phyloP scores from a whole-genome alignment of 1,284 basidiomycete genomes.

The Heterobasidion parviporum region DNA sequence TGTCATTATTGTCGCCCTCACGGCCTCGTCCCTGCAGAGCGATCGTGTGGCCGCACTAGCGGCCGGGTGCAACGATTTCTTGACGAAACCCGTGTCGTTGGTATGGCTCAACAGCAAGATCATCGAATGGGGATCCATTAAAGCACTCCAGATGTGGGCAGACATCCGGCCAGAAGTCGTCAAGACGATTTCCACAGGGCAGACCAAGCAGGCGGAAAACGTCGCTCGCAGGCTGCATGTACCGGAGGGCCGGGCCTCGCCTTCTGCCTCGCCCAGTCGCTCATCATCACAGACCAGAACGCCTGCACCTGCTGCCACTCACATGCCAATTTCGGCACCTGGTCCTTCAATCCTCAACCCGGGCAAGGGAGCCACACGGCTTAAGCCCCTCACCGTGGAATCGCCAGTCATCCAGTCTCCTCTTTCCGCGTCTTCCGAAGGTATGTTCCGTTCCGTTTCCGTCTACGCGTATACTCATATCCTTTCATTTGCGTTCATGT shows the following conservation, averaged over 20 bases:
- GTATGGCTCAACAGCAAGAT: constrained; percentile 98
- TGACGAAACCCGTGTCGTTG: constrained; percentile 94
- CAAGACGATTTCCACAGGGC: constrained; percentile 43
- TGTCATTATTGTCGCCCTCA: constrained; percentile 98
- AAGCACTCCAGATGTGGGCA: constrained; percentile 83
- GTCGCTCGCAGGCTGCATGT: constrained; percentile 65
- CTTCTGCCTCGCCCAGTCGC: constrained; percentile 23
- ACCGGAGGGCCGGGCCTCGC: constrained; percentile 42
- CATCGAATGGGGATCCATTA: constrained; percentile 95
- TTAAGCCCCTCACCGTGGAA: not conserved
- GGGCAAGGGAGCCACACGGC: not conserved
- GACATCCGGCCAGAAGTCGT: constrained; percentile 61
- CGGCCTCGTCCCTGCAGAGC: constrained; percentile 86
- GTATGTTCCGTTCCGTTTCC: not conserved
- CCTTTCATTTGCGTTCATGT: not conserved
- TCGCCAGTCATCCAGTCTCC: not conserved
- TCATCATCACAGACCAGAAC: constrained; percentile 18
- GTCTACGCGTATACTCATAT: not conserved
- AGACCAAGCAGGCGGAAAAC: constrained; percentile 53
- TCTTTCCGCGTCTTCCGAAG: not conserved
- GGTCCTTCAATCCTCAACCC: not conserved
- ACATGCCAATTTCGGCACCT: not conserved
- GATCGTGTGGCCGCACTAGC: constrained; percentile 95
- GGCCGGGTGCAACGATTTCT: constrained; percentile 97
- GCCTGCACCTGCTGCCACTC: not conserved